These are phyloP conservation scores for Pythium sp. DNA, from an alignment of 352 stramenopile genomes.

Conservation along the genomic window DNA sequence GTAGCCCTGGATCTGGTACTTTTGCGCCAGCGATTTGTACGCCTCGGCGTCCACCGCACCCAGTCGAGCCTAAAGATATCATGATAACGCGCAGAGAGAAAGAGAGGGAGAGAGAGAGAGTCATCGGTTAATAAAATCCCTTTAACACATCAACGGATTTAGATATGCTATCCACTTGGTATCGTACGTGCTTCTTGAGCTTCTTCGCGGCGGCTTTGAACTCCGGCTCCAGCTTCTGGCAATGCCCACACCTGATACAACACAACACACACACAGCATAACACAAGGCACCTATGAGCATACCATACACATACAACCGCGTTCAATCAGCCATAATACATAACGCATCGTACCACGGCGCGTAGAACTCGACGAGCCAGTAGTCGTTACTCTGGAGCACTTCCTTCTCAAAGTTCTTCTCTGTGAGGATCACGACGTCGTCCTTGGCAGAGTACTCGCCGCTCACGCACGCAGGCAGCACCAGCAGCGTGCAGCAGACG, in stretches of 20 bases:
- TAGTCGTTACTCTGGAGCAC: slow-evolving; percentile 78
- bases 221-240: slow-evolving; percentile 87
- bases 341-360: slow-evolving; percentile 63
- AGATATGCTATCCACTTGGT: too few relatives aligned
- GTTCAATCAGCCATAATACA: neutral
- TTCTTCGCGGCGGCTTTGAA: slow-evolving; percentile 87
- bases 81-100: neutral
- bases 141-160: neutral
- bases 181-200: slow-evolving; percentile 68
- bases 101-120: neutral
- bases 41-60: slow-evolving; percentile 65
- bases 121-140: neutral
- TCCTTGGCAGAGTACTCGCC: slow-evolving; percentile 50
- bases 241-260: slow-evolving; percentile 82
- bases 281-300: neutral
- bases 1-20: slow-evolving; percentile 77
- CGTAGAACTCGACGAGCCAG: slow-evolving; percentile 94
- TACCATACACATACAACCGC: neutral
- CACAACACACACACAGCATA: slow-evolving; percentile 1
- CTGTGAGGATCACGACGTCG: slow-evolving; percentile 67
- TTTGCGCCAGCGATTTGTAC: slow-evolving; percentile 60
- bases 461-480: neutral
- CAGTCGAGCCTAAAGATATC: slow-evolving; percentile 46
- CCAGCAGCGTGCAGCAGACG: slow-evolving; percentile 6
- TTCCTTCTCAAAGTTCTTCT: slow-evolving; percentile 83